phyloP scores from a whole-genome alignment of 768 basidiomycete genomes.

The Hypholoma sublateritium region DNA sequence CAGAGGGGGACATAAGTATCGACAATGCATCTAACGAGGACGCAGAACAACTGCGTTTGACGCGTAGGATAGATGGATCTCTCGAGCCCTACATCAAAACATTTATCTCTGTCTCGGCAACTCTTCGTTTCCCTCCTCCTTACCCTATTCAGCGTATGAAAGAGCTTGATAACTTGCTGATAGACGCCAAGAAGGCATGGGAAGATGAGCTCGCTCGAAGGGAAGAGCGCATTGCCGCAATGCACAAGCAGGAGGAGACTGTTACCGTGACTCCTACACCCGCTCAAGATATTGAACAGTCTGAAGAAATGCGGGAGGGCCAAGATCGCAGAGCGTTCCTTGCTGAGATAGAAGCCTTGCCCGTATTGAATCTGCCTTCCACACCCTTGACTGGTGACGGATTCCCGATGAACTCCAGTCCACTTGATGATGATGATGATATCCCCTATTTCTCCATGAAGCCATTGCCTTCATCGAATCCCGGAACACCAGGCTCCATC shows the following conservation, averaged over 20 bases:
- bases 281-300: slow-evolving; percentile 7
- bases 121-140: slow-evolving; percentile 89
- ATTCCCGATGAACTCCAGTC: slow-evolving; percentile 27
- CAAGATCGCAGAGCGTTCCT: slow-evolving; percentile 51
- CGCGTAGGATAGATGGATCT: slow-evolving; percentile 76
- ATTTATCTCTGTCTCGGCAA: slow-evolving; percentile 92
- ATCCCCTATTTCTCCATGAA: slow-evolving; percentile 32
- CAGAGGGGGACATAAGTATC: slow-evolving; percentile 13
- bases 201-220: slow-evolving; percentile 83
- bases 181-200: slow-evolving; percentile 69
- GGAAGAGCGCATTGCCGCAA: slow-evolving; percentile 60
- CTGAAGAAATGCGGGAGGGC: slow-evolving; percentile 10
- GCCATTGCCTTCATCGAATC: slow-evolving; percentile 10
- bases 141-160: slow-evolving; percentile 87
- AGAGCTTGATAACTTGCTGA: slow-evolving; percentile 79
- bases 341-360: slow-evolving; percentile 65
- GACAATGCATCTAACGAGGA: slow-evolving; percentile 68
- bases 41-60: slow-evolving; percentile 65
- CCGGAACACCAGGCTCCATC: slow-evolving; percentile 12
- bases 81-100: slow-evolving; percentile 83
- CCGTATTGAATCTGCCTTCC: slow-evolving; percentile 30
- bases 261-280: slow-evolving; percentile 31
- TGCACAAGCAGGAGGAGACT: slow-evolving; percentile 43
- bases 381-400: slow-evolving; percentile 46
- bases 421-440: slow-evolving; percentile 23